Evolutionary conservation across 2,329 filamentous ascomycete genomes (phyloP).

Genomic region (Penicillium sp.): DNA sequence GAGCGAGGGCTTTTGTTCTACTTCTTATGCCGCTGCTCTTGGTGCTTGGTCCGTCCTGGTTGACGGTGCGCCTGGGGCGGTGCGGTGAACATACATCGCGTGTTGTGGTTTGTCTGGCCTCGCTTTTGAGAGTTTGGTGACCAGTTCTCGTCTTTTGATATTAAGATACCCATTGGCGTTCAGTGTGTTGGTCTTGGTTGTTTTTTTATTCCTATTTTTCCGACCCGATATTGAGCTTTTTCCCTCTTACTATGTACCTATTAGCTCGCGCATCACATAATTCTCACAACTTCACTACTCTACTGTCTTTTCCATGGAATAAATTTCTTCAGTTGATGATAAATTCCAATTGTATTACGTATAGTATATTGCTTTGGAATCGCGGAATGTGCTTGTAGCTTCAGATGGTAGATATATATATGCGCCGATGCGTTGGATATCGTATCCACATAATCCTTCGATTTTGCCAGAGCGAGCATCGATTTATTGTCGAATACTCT

Average conservation of each 20-base stretch:
- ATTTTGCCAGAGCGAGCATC: too few species aligned
- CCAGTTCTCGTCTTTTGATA: constrained; percentile 8
- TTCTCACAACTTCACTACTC: background rate
- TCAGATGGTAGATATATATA: background rate
- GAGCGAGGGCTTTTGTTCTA: background rate
- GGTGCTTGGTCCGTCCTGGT: background rate
- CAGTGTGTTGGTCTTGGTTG: constrained; percentile 13
- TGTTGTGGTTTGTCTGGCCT: background rate
- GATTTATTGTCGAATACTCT: background rate
- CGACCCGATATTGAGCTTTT: background rate
- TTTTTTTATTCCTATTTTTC: background rate
- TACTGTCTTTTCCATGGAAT: background rate
- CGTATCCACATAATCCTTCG: too few species aligned
- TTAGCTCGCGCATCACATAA: background rate
- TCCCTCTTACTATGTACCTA: background rate
- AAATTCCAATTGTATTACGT: background rate
- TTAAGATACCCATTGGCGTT: constrained; percentile 34
- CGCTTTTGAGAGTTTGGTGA: background rate
- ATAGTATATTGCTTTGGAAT: background rate
- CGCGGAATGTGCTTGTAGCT: background rate
- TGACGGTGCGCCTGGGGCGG: background rate
- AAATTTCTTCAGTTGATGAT: background rate
- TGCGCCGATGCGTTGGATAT: background rate
- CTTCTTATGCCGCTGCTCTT: background rate
- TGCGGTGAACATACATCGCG: background rate